phyloP scores from a whole-genome alignment of 805 yeast genomes.

The Cyberlindnera samutprakarnensis region DNA sequence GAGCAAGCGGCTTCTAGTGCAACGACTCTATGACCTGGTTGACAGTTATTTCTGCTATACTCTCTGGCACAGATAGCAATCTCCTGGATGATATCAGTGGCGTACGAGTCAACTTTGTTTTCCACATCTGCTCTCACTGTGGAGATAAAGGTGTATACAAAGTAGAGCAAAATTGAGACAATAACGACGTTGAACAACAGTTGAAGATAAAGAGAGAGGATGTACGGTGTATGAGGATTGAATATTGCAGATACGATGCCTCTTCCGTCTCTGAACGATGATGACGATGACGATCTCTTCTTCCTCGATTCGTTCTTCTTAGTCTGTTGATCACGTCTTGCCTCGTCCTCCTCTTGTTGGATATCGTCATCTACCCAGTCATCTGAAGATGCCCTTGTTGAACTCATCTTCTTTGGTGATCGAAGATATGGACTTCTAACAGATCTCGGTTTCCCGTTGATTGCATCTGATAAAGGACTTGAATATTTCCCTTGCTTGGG shows the following conservation, averaged over 20 bases:
- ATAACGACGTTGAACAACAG: slow-evolving; percentile 50
- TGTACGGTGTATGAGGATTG: slow-evolving; percentile 47
- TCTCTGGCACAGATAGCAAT: slow-evolving; percentile 64
- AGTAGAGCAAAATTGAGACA: slow-evolving; percentile 41
- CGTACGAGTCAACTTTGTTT: slow-evolving; percentile 55
- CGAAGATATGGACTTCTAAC: slow-evolving; percentile 17
- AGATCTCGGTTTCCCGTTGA: slow-evolving; percentile 12
- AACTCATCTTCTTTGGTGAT: slow-evolving; percentile 9
- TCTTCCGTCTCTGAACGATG: neutral
- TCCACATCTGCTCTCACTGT: slow-evolving; percentile 66
- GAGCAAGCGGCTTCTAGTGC: slow-evolving; percentile 65
- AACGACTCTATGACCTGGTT: slow-evolving; percentile 57
- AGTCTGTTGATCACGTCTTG: slow-evolving; percentile 3
- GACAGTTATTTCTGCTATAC: slow-evolving; percentile 67
- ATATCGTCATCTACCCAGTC: slow-evolving; percentile 20
- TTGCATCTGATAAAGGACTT: slow-evolving; percentile 19
- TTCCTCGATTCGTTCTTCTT: too few relatives aligned
- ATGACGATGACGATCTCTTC: neutral
- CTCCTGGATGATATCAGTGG: slow-evolving; percentile 51
- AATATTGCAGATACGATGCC: slow-evolving; percentile 10
- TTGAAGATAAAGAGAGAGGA: slow-evolving; percentile 57
- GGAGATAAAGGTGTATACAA: slow-evolving; percentile 41
- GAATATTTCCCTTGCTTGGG: slow-evolving; percentile 10
- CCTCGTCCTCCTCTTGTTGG: slow-evolving; percentile 4
- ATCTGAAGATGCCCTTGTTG: neutral